Base-by-base conservation (phyloP, 1,284 basidiomycete genomes). In the Peniophora sp. region DNA sequence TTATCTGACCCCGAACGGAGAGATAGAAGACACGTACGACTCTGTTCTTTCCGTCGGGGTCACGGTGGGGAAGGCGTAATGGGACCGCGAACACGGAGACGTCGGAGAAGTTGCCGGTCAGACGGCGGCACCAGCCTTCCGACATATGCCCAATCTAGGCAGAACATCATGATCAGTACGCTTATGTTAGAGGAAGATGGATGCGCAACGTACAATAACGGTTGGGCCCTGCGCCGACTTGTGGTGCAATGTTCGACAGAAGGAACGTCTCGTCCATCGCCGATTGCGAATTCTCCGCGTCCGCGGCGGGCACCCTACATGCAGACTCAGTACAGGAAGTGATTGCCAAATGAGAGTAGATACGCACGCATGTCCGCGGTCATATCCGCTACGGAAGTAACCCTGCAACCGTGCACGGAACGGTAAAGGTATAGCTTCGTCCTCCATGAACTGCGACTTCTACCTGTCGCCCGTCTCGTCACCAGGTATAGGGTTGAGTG, bases 211-310 rank as follows among this genome's bases (percentile, higher is more conserved):
- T 60, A 92, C 93, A 99, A 65, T 99, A 93, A 50, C 97, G 76
- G 65, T 99, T 99, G 76, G 99, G 99, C 0, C 96, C 96, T 44
- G 83, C 90, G 2, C 97, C 97, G 11, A 99, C 93, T 77, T 99
- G 97, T 35, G 97, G 97, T 1, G 97, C 95, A 51, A 99, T 98
- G 64, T 99, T 99, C 3, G 91, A 86, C 47, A 99, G 71, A 41
- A 90, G 71, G 69, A 99, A 99, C 0, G 97, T 99, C 70, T 99
- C 93, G 65, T 98, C 70, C 96, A 99, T 98, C 3, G 96, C 97
- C 52, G 81, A 75, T 76, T 97, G 67, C 22, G 87, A 91, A 15
- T 72, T 68, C 65, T 97, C 98, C 8, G 94, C 95, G 66, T 99
- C 97, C 32, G 96, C 96, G 15, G 96, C 96, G 35, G 96, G 94